A percentile compares a stretch with the other conserved stretches of the same genome.
These are phyloP conservation scores for Phytophthora quininea DNA, from an alignment of 352 stramenopile species.

Conservation along the genomic window DNA sequence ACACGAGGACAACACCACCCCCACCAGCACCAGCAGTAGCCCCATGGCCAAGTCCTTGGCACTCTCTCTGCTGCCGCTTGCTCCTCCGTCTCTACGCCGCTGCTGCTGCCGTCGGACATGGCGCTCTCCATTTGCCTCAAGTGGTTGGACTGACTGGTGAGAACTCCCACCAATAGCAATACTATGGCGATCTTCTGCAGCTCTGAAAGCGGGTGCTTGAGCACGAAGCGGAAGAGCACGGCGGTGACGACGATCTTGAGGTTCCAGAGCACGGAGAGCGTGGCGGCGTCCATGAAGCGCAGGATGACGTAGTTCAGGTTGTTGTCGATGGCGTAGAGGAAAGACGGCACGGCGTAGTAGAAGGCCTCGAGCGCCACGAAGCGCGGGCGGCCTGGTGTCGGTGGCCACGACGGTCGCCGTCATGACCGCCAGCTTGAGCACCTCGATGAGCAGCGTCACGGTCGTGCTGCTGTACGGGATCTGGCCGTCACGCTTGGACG, in stretches of 20 bases:
- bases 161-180: conserved; percentile 75
- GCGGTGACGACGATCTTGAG: conserved; percentile 89
- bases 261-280: conserved; percentile 89
- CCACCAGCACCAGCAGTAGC: conserved; percentile 73
- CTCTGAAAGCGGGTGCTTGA: conserved; percentile 73
- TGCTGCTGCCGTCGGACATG: conserved; percentile 17
- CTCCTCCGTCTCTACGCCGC: conserved; percentile 22
- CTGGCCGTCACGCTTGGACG: conserved; percentile 76
- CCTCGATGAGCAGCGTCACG: conserved; percentile 85
- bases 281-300: conserved; percentile 85
- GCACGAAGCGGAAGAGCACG: conserved; percentile 83
- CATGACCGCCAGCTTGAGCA: conserved; percentile 75
- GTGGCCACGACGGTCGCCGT: conserved; percentile 47
- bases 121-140: conserved; percentile 42
- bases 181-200: conserved; percentile 79
- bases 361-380: conserved; percentile 62
- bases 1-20: conserved; percentile 79
- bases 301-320: conserved; percentile 91
- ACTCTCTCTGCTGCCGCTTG: conserved; percentile 21
- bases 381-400: conserved; percentile 40
- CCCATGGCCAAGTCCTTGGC: conserved; percentile 47
- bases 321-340: conserved; percentile 90
- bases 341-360: conserved; percentile 84
- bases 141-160: conserved; percentile 83
- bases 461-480: conserved; percentile 87